Evolutionary conservation across 2,329 filamentous ascomycete genomes (phyloP).

Genomic region (Rhexocercosporidium sp.): DNA sequence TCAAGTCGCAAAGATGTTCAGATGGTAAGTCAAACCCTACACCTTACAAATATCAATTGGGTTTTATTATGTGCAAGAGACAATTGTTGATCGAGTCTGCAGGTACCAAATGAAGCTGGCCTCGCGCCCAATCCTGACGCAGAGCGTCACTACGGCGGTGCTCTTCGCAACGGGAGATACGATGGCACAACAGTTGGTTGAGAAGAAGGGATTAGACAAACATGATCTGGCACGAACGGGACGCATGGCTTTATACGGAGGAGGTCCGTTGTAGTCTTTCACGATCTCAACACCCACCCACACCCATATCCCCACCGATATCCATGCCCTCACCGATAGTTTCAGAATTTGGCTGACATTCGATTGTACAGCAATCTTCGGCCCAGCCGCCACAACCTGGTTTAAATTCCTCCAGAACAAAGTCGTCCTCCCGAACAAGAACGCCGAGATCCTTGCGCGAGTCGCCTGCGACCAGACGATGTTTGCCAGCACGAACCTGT

Average conservation of each 20-base stretch:
- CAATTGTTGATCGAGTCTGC: slow-evolving; percentile 20
- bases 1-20: slow-evolving; percentile 37
- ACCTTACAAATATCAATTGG: background rate
- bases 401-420: slow-evolving; percentile 68
- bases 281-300: no score
- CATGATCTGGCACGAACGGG: slow-evolving; percentile 77
- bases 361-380: slow-evolving; percentile 61
- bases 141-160: slow-evolving; percentile 87
- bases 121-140: slow-evolving; percentile 83
- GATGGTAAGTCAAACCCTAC: slow-evolving; percentile 35
- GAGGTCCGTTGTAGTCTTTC: slow-evolving; percentile 55
- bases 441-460: slow-evolving; percentile 65
- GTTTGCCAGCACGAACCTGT: slow-evolving; percentile 69
- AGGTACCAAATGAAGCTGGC: slow-evolving; percentile 90
- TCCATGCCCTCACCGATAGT: background rate
- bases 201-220: slow-evolving; percentile 76
- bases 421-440: slow-evolving; percentile 61
- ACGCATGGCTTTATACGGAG: slow-evolving; percentile 82
- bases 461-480: slow-evolving; percentile 69
- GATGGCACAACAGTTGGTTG: slow-evolving; percentile 89
- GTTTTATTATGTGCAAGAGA: background rate
- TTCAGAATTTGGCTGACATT: slow-evolving; percentile 12
- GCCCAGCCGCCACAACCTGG: slow-evolving; percentile 73
- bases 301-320: no score
- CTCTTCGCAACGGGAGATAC: slow-evolving; percentile 93